phyloP scores from a whole-genome alignment of 768 basidiomycete species.

The Gymnopilus dilepis region DNA sequence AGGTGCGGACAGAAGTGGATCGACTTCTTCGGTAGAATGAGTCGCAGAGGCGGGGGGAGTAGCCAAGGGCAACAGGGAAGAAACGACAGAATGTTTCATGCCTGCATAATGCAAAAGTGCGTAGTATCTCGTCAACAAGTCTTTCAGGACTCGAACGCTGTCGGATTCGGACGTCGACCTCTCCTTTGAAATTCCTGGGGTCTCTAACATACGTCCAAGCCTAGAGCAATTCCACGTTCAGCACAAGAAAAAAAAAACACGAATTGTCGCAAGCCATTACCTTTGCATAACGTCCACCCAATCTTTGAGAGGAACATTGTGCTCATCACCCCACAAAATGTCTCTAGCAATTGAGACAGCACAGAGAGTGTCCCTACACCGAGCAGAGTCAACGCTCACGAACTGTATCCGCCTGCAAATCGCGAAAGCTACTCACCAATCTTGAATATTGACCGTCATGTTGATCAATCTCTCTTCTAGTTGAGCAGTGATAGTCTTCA shows the following conservation, averaged over 20 bases:
- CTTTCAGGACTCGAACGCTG: constrained; percentile 36
- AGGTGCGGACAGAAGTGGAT: constrained; percentile 32
- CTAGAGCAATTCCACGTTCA: background rate
- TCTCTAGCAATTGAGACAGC: constrained; percentile 62
- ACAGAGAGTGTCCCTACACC: constrained; percentile 63
- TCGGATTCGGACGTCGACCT: background rate
- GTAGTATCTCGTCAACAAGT: constrained; percentile 58
- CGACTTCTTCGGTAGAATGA: constrained; percentile 10
- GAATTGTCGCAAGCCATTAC: constrained; percentile 38
- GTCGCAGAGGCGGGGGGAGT: constrained; percentile 11
- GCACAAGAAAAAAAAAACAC: background rate
- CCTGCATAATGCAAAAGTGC: constrained; percentile 56
- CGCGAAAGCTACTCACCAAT: constrained; percentile 53
- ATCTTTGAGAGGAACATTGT: constrained; percentile 48
- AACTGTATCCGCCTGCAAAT: background rate
- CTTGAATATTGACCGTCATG: constrained; percentile 67
- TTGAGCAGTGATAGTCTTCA: constrained; percentile 59
- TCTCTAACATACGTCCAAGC: constrained; percentile 18
- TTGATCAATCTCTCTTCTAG: constrained; percentile 53
- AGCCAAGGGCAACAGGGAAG: constrained; percentile 24
- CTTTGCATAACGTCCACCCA: constrained; percentile 62
- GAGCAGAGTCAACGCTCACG: background rate
- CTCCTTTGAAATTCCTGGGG: constrained; percentile 8
- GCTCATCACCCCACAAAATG: constrained; percentile 58
- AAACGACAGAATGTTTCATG: constrained; percentile 56